These are phyloP conservation scores for Ophiocytium majus DNA, from an alignment of 352 stramenopile genomes.

Conservation along the genomic window DNA sequence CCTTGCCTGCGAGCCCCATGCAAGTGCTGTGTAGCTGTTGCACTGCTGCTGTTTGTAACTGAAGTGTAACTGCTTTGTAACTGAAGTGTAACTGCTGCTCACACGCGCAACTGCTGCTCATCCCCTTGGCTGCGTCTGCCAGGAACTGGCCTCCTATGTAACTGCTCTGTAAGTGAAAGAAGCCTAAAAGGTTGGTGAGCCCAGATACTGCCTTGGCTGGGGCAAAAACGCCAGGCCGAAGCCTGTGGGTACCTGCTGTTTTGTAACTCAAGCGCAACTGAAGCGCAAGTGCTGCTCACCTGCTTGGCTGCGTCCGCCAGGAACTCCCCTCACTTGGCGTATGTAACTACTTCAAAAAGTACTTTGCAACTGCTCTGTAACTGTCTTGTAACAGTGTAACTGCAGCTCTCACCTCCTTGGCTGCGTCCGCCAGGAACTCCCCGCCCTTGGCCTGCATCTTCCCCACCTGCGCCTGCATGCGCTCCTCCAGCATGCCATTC, in stretches of 20 bases:
- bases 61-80: too few relatives aligned
- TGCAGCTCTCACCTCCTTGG: slow-evolving; percentile 30
- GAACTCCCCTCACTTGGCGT: background rate
- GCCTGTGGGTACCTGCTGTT: too few relatives aligned
- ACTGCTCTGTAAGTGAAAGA: too few relatives aligned
- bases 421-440: slow-evolving; percentile 34
- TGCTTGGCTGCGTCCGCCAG: too few relatives aligned
- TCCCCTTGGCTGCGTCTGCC: slow-evolving; percentile 26
- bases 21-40: background rate
- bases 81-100: too few relatives aligned
- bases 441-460: slow-evolving; percentile 27
- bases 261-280: too few relatives aligned
- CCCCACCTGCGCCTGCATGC: slow-evolving; percentile 33
- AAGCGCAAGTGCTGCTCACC: too few relatives aligned
- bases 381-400: too few relatives aligned
- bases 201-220: too few relatives aligned
- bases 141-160: slow-evolving; percentile 35
- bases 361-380: background rate
- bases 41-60: background rate
- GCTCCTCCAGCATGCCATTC: slow-evolving; percentile 42
- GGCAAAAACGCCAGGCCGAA: too few relatives aligned
- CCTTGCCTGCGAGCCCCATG: background rate
- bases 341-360: background rate
- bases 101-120: too few relatives aligned
- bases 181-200: too few relatives aligned